Percentiles rank a stretch among this genome's conserved stretches.
Conservation (phyloP, 306 rosid species). For the Glycine tomentella region DNA sequence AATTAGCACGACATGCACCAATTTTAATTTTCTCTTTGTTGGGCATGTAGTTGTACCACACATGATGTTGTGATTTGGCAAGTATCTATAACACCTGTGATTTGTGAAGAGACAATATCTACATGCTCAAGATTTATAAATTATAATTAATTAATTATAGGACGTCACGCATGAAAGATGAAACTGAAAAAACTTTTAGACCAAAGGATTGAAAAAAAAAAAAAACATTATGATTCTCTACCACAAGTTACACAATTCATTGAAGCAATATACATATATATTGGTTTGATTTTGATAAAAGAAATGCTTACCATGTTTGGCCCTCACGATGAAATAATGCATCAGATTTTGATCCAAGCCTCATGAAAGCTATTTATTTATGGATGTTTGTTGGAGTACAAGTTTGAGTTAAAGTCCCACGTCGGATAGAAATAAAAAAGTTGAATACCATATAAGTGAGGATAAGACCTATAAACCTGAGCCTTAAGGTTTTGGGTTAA, state of each 20-base stretch:
- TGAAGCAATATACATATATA: background rate
- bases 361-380: slow-evolving; percentile 65
- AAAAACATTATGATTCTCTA: background rate
- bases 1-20: slow-evolving; percentile 17
- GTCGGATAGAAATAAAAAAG: no score
- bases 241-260: background rate
- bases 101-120: slow-evolving; percentile 12
- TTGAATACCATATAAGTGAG: no score
- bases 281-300: background rate
- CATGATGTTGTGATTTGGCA: background rate
- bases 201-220: background rate
- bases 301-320: slow-evolving; percentile 60
- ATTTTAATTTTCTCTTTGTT: background rate
- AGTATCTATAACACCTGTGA: background rate
- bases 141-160: background rate
- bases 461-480: no score
- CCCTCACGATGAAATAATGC: slow-evolving; percentile 76
- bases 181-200: background rate
- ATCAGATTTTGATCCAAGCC: slow-evolving; percentile 79
- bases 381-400: no score
- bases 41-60: background rate
- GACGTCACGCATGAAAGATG: background rate
- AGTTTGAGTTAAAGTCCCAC: no score
- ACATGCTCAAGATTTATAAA: background rate
- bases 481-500: no score